Base-by-base conservation (phyloP, 768 basidiomycete genomes). In the Multifurca ochricompacta region DNA sequence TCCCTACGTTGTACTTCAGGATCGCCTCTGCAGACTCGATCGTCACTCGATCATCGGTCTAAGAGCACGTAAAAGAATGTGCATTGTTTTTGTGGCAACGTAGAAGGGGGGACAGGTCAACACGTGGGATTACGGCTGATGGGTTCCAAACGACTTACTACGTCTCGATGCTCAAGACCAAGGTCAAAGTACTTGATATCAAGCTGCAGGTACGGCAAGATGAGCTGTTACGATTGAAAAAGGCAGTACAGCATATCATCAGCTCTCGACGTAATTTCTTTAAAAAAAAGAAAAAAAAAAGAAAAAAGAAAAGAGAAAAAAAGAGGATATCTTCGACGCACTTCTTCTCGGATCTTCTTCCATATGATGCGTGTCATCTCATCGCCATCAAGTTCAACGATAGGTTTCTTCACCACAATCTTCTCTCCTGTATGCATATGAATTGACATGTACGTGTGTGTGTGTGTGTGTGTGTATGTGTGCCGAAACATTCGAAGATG, bases 331-430 rank as follows among this genome's bases (percentile, higher is more conserved):
- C n/a, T 19, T n/a, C 23, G 47, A 71, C 79, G 56, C 53, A 91
- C 92, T 81, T 96, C 91, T 65, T 96, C 88, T 54, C 90, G 77
- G 66, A 94, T 93, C 77, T 92, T 92, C 81, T 92, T 93, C 92
- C 91, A 97, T 68, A 98, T 99, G 65, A 99, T 96, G 62, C 95
- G 78, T 31, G 95, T 99, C 95, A 98, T 98, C 73, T 99, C 95
- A 71, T 96, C 94, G 43, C 93, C 93, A 68, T 97, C 93, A 48
- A 97, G 80, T 73, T 96, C 93, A 44, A 96, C 92, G 42, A 96
- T 80, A 6, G 92, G 92, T 65, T 93, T 92, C 66, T 79, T 73
- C 46, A 93, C 92, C 27, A 76, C 77, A 64, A 96, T 94, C 68
- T 86, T 88, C 37, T 59, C 52, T 39, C 51, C 60, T 61, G 46